phyloP scores from a whole-genome alignment of 108 stramenopile species.

The Cylindrotheca closterium region DNA sequence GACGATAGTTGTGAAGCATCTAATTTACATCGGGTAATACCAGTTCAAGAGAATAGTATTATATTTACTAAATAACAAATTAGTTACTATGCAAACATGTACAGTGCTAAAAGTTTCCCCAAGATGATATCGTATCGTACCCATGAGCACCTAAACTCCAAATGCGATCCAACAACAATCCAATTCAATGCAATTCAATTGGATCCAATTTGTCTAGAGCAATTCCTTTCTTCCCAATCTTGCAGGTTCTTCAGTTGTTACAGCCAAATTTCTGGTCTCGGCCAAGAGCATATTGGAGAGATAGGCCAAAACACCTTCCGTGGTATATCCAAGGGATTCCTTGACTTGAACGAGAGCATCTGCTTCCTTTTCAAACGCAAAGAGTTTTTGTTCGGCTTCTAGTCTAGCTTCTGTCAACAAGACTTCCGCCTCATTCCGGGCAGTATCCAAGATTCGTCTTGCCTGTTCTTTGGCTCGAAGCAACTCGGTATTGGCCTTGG shows the following conservation, averaged over 20 bases:
- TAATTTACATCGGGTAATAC: too few species aligned
- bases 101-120: too few species aligned
- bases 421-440: constrained; percentile 42
- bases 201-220: constrained; percentile 11
- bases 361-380: constrained; percentile 47
- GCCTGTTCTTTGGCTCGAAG: constrained; percentile 43
- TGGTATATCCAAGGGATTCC: constrained; percentile 32
- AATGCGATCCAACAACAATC: too few species aligned
- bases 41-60: too few species aligned
- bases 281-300: constrained; percentile 28
- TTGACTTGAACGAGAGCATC: constrained; percentile 35
- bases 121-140: too few species aligned
- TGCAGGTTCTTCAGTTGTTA: constrained; percentile 44
- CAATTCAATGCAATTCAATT: too few species aligned
- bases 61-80: too few species aligned
- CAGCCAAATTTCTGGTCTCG: constrained; percentile 21
- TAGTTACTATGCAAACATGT: too few species aligned
- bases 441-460: constrained; percentile 38
- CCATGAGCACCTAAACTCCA: too few species aligned
- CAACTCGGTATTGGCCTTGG: constrained; percentile 44
- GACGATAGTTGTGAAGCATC: too few species aligned
- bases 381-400: constrained; percentile 43
- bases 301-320: constrained; percentile 49
- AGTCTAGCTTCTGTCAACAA: constrained; percentile 42
- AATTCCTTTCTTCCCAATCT: constrained; percentile 31